These are phyloP conservation scores for Fraxinus quadrangulata DNA, from an alignment of 257 asterid genomes.

Conservation along the genomic window DNA sequence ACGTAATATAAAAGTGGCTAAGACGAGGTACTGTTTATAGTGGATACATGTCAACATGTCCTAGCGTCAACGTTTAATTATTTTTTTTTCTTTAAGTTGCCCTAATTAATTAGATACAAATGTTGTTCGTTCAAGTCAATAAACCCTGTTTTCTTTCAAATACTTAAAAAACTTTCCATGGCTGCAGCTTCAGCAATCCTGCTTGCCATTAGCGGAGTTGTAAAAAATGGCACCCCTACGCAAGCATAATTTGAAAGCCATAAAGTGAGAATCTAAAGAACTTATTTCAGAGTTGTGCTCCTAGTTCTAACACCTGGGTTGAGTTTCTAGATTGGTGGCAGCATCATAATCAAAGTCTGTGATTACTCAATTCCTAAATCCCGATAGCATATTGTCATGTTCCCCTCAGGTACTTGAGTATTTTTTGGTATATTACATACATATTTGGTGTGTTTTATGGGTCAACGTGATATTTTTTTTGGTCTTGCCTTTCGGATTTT, in stretches of 20 bases:
- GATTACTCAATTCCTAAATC: slow-evolving; percentile 84
- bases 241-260: slow-evolving; percentile 43
- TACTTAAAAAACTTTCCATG: too few species aligned
- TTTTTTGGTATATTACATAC: background rate
- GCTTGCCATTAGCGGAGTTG: too few species aligned
- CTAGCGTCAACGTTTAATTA: too few species aligned
- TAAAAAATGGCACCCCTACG: too few species aligned
- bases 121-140: too few species aligned
- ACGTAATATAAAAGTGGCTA: too few species aligned
- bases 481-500: background rate
- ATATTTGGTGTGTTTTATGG: background rate
- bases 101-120: too few species aligned
- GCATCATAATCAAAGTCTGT: slow-evolving; percentile 89
- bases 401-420: slow-evolving; percentile 70
- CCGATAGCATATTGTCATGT: slow-evolving; percentile 82
- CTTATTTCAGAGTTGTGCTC: slow-evolving; percentile 87
- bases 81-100: too few species aligned
- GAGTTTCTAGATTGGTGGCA: slow-evolving; percentile 99
- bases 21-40: too few species aligned
- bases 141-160: too few species aligned
- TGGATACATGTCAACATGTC: too few species aligned
- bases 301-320: slow-evolving; percentile 81
- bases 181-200: background rate
- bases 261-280: slow-evolving; percentile 67
- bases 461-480: background rate